Percentiles rank a stretch among this genome's conserved stretches.
Conservation (phyloP, 1,284 basidiomycete species). For the Pisolithus thermaeus region DNA sequence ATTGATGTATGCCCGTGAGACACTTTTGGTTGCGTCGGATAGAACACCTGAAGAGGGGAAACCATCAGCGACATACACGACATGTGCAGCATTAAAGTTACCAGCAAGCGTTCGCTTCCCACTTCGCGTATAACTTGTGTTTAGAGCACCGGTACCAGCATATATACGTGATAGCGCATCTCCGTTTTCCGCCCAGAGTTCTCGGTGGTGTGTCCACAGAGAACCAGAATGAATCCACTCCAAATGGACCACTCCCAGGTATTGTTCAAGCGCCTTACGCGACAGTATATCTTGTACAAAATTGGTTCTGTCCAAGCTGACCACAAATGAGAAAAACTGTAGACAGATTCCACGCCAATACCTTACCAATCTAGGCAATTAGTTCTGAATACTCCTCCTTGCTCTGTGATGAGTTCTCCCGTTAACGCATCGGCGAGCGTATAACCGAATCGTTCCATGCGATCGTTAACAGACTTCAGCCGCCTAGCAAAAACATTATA, state of each 20-base stretch:
- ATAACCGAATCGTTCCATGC: constrained; percentile 82
- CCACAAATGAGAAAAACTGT: constrained; percentile 4
- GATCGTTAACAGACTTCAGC: constrained; percentile 54
- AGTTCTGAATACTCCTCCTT: constrained; percentile 87
- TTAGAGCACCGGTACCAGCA: constrained; percentile 94
- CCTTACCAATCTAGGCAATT: constrained; percentile 94
- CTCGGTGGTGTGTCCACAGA: constrained; percentile 85
- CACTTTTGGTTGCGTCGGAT: constrained; percentile 95
- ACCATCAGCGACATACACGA: constrained; percentile 5
- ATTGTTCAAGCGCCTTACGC: constrained; percentile 69
- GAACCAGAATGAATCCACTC: constrained; percentile 69
- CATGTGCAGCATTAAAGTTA: constrained; percentile 22
- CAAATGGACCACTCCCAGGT: constrained; percentile 58
- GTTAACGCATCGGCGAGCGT: constrained; percentile 67
- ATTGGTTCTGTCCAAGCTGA: constrained; percentile 94
- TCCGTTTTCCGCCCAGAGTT: constrained; percentile 96
- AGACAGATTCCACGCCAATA: neutral
- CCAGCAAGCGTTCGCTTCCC: constrained; percentile 91
- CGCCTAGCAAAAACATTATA: constrained; percentile 36
- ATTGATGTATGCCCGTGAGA: constrained; percentile 93
- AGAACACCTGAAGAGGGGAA: constrained; percentile 54
- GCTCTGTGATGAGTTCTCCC: constrained; percentile 71
- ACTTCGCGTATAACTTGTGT: constrained; percentile 91
- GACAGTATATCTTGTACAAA: constrained; percentile 94
- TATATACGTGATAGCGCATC: constrained; percentile 90